A percentile compares a stretch with the other conserved stretches of the same genome.
These are phyloP conservation scores for Xylaria bambusicola DNA, from an alignment of 495 filamentous ascomycete species.

Conservation along the genomic window DNA sequence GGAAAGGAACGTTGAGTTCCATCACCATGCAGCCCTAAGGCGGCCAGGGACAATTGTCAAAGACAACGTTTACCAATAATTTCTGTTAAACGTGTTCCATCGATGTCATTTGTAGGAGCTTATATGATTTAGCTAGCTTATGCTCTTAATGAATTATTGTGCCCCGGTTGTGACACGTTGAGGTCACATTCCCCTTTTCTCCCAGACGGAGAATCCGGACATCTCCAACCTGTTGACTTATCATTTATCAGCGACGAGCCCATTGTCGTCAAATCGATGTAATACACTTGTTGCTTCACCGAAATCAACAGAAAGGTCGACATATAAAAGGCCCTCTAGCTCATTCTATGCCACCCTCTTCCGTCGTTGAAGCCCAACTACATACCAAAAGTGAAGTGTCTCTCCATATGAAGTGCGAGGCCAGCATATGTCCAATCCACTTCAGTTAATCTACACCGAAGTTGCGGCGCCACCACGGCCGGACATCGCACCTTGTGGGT, in stretches of 20 bases:
- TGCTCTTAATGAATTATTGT: background rate
- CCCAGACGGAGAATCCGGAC: background rate
- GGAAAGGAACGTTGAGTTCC: no score
- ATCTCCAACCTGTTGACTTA: background rate
- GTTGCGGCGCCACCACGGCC: background rate
- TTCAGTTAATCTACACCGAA: background rate
- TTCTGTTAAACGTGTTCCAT: no score
- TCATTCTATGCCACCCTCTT: background rate
- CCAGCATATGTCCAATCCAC: background rate
- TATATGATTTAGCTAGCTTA: background rate
- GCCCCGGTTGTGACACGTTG: background rate
- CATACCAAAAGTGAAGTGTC: background rate
- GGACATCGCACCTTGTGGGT: background rate
- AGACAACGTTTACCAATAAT: no score
- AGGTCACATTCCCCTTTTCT: background rate
- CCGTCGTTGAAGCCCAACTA: conserved; percentile 11
- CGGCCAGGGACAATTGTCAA: no score
- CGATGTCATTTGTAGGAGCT: background rate
- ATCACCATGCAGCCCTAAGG: no score
- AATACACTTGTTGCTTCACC: background rate
- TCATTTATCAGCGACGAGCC: background rate
- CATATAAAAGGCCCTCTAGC: no score
- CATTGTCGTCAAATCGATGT: background rate
- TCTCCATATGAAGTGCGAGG: background rate
- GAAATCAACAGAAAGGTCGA: background rate